These are phyloP conservation scores for Pyrenophora graminea DNA, from an alignment of 2,329 filamentous ascomycete species.

Conservation along the genomic window DNA sequence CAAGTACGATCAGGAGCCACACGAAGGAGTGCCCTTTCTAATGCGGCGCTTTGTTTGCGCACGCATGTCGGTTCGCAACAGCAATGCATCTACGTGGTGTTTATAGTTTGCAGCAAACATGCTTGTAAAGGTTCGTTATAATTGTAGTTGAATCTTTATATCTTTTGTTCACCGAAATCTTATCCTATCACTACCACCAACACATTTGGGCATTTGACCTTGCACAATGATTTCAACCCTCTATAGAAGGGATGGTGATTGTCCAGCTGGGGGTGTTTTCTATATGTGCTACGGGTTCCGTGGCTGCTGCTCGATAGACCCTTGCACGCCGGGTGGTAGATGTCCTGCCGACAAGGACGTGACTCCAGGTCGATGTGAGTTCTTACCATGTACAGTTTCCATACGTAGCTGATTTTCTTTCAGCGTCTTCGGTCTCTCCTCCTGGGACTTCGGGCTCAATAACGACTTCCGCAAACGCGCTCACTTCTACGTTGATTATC, in stretches of 20 bases:
- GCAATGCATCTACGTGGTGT: constrained; percentile 1
- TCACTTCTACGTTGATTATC: background rate
- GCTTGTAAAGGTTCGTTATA: background rate
- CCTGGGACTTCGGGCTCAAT: background rate
- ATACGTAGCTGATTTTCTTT: background rate
- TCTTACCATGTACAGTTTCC: background rate
- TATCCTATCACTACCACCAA: background rate
- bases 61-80: constrained; percentile 5
- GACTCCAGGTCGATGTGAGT: constrained; percentile 26
- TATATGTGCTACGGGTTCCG: constrained; percentile 28
- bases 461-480: background rate
- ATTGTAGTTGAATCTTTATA: background rate
- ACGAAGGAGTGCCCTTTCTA: constrained; percentile 11
- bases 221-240: constrained; percentile 17
- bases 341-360: constrained; percentile 28
- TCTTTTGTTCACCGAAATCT: background rate
- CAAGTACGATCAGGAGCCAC: constrained; percentile 6
- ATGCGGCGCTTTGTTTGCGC: constrained; percentile 21
- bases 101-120: constrained; percentile 8
- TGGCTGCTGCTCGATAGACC: constrained; percentile 34
- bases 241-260: constrained; percentile 13
- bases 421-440: background rate
- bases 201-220: background rate
- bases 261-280: constrained; percentile 23
- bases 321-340: constrained; percentile 22